Evolutionary conservation across 306 rosid genomes (phyloP).

Genomic region (Hippophae rhamnoides): DNA sequence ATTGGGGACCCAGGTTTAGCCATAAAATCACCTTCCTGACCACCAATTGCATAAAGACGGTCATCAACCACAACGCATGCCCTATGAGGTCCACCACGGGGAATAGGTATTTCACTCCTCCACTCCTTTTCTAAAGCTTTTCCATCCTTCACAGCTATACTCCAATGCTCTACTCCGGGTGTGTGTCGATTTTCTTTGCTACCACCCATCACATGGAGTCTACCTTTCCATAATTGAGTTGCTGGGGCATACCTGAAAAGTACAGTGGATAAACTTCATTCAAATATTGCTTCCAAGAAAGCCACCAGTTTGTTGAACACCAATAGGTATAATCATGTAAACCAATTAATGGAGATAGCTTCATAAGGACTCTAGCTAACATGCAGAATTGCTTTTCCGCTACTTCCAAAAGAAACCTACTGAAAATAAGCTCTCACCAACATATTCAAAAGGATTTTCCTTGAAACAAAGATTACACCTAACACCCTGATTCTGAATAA

Average conservation of each 20-base stretch:
- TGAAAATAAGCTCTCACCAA: no score
- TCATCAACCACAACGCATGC: slow-evolving; percentile 57
- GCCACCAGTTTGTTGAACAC: no score
- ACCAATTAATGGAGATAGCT: no score
- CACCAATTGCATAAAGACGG: slow-evolving; percentile 67
- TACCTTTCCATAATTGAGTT: slow-evolving; percentile 83
- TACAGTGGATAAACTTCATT: neutral
- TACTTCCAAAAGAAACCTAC: no score
- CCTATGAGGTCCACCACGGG: slow-evolving; percentile 95
- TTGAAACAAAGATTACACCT: no score
- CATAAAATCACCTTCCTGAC: slow-evolving; percentile 98
- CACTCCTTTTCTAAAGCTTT: slow-evolving; percentile 57
- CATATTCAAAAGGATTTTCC: no score
- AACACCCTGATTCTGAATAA: no score
- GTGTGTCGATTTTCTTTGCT: slow-evolving; percentile 89
- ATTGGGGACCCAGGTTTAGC: slow-evolving; percentile 89
- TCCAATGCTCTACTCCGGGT: slow-evolving; percentile 84
- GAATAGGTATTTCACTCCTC: slow-evolving; percentile 71
- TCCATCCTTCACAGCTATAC: slow-evolving; percentile 78
- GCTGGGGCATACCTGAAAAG: slow-evolving; percentile 76
- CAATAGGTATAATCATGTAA: no score
- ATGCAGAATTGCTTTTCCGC: no score
- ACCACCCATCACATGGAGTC: slow-evolving; percentile 96
- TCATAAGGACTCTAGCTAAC: no score
- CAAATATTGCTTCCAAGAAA: neutral